Evolutionary conservation across 2,329 filamentous ascomycete genomes (phyloP).

Genomic region (Xylariaceae sp.): DNA sequence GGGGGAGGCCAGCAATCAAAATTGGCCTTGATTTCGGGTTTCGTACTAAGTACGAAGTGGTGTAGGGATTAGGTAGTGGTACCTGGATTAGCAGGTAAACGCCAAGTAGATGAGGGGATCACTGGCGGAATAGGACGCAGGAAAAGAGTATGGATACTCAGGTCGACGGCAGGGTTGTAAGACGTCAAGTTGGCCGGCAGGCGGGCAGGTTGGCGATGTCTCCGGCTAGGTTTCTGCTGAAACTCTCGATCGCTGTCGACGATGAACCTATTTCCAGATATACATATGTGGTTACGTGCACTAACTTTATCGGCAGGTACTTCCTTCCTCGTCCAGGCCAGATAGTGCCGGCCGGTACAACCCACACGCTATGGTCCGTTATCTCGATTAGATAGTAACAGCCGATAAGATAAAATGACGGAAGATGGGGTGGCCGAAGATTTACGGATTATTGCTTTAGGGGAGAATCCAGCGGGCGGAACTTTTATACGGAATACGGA

Average conservation of each 20-base stretch:
- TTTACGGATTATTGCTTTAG: too few species aligned
- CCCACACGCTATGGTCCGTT: background rate
- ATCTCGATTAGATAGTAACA: background rate
- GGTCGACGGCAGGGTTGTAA: background rate
- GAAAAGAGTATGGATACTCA: background rate
- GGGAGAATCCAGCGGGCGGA: too few species aligned
- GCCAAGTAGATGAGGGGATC: background rate
- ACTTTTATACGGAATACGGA: too few species aligned
- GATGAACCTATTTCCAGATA: background rate
- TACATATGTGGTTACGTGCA: background rate
- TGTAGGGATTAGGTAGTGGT: background rate
- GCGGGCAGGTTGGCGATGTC: too few species aligned
- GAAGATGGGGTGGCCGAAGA: too few species aligned
- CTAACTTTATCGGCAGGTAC: background rate
- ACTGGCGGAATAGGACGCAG: background rate
- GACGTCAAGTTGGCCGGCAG: too few species aligned
- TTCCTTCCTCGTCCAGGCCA: too few species aligned
- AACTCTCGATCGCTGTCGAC: too few species aligned
- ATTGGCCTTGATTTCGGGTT: constrained; percentile 7
- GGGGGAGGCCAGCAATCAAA: constrained; percentile 14
- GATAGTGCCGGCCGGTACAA: background rate
- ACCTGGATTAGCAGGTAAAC: background rate
- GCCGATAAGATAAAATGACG: background rate
- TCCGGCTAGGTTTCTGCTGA: too few species aligned
- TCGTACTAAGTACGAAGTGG: background rate